Percentiles rank a stretch among this genome's conserved stretches.
phyloP scores from a whole-genome alignment of 2,329 filamentous ascomycete genomes.

The Neurospora sp. region DNA sequence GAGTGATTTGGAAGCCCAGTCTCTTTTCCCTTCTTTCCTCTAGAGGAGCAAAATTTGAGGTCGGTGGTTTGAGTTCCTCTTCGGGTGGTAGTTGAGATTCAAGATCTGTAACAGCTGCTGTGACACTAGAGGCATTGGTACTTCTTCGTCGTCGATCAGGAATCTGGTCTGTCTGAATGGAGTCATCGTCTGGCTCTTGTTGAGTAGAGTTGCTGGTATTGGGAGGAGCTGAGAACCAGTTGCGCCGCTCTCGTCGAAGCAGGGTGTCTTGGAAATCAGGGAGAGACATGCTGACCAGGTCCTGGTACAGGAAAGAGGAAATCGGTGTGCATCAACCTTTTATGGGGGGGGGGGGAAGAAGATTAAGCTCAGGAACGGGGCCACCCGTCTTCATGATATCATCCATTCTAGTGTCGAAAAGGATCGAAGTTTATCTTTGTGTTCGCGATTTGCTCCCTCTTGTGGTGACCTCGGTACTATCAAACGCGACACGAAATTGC shows the following conservation, averaged over 20 bases:
- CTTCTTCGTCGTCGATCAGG: background rate
- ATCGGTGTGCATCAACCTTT: too few relatives aligned
- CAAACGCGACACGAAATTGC: background rate
- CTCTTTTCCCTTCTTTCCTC: background rate
- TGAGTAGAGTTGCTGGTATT: background rate
- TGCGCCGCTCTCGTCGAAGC: background rate
- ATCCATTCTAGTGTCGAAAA: too few relatives aligned
- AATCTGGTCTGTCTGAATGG: background rate
- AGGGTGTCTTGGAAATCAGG: background rate
- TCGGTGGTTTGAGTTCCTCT: background rate
- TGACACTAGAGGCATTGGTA: background rate
- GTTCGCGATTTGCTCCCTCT: background rate
- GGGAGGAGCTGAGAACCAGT: background rate
- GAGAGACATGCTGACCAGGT: background rate
- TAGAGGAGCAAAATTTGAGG: background rate
- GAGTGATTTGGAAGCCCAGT: conserved; percentile 18
- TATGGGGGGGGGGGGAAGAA: background rate
- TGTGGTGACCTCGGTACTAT: background rate
- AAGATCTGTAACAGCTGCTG: background rate
- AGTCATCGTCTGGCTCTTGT: background rate
- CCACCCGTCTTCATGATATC: too few relatives aligned
- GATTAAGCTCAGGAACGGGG: background rate
- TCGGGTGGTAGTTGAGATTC: background rate
- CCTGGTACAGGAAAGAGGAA: background rate
- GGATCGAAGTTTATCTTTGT: too few relatives aligned